These are phyloP conservation scores for Fusarium multiceps DNA, from an alignment of 2,329 filamentous ascomycete species.

Conservation along the genomic window DNA sequence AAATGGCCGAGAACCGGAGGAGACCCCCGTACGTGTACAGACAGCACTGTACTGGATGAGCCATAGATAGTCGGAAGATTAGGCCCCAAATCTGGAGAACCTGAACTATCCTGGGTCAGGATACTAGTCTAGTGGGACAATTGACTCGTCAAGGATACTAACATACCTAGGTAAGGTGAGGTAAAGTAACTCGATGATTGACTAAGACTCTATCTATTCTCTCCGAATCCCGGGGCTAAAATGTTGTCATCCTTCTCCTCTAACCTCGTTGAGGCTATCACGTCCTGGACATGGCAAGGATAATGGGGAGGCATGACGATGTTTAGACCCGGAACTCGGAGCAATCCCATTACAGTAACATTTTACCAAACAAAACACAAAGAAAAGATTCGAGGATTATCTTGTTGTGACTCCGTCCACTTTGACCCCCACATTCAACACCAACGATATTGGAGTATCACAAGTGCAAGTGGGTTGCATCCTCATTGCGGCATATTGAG, in stretches of 20 bases:
- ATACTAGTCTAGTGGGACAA: constrained; percentile 22
- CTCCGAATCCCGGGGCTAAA: background rate
- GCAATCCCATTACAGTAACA: background rate
- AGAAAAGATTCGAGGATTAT: constrained; percentile 7
- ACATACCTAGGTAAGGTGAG: background rate
- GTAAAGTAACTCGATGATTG: background rate
- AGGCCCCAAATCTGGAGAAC: constrained; percentile 10
- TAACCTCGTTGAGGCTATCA: background rate
- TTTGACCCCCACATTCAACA: constrained; percentile 23
- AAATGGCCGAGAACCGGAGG: constrained; percentile 40
- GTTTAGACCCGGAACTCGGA: background rate
- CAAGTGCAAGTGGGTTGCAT: constrained; percentile 25
- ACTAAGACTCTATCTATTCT: background rate
- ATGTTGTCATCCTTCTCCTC: background rate
- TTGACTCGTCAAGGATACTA: constrained; percentile 4
- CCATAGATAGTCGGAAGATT: constrained; percentile 1
- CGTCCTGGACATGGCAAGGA: background rate
- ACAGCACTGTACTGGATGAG: constrained; percentile 5
- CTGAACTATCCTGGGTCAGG: background rate
- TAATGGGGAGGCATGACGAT: background rate
- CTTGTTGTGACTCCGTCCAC: constrained; percentile 10
- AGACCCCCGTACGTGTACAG: background rate
- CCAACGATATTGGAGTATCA: constrained; percentile 11
- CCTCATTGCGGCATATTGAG: background rate
- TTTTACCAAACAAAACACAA: background rate